A percentile compares a stretch with the other conserved stretches of the same genome.
phyloP scores from a whole-genome alignment of 2,329 filamentous ascomycete genomes.

The Magnaporthiopsis rhizophila region DNA sequence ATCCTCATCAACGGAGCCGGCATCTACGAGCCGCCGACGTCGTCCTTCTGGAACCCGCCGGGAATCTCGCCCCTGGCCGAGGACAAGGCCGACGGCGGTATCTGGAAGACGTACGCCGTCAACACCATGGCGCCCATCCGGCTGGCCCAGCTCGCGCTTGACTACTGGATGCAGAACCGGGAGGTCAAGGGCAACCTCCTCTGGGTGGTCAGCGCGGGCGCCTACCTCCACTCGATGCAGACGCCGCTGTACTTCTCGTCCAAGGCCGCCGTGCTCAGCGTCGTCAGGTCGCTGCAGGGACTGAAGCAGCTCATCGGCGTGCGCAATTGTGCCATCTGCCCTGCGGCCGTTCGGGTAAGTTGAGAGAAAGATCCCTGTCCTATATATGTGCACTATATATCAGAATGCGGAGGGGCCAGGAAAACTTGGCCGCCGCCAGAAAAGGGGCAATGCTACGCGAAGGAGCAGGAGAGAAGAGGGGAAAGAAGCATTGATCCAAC shows the following conservation, averaged over 20 bases:
- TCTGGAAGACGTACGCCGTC: conserved; percentile 18
- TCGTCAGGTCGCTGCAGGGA: conserved; percentile 13
- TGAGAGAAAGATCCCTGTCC: too few relatives aligned
- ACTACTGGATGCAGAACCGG: conserved; percentile 20
- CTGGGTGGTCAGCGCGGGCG: conserved; percentile 20
- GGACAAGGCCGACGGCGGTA: conserved; percentile 16
- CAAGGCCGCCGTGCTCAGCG: conserved; percentile 20
- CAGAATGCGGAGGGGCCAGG: too few relatives aligned
- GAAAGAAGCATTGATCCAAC: too few relatives aligned
- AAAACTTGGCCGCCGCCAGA: too few relatives aligned
- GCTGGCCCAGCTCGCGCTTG: conserved; percentile 19
- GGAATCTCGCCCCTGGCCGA: conserved; percentile 15
- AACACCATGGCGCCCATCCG: conserved; percentile 21
- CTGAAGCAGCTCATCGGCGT: conserved; percentile 12
- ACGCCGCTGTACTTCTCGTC: conserved; percentile 23
- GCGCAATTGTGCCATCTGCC: conserved; percentile 13
- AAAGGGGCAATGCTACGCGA: too few relatives aligned
- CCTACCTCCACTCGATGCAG: conserved; percentile 20
- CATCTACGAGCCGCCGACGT: conserved; percentile 18
- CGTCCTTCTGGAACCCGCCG: conserved; percentile 20
- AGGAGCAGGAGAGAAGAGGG: too few relatives aligned
- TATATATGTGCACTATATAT: too few relatives aligned
- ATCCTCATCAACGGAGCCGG: conserved; percentile 15
- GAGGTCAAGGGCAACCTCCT: conserved; percentile 19
- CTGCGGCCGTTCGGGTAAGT: conserved; percentile 1